Base-by-base conservation (phyloP, 2,329 filamentous ascomycete species). In the Neofusicoccum sp. region DNA sequence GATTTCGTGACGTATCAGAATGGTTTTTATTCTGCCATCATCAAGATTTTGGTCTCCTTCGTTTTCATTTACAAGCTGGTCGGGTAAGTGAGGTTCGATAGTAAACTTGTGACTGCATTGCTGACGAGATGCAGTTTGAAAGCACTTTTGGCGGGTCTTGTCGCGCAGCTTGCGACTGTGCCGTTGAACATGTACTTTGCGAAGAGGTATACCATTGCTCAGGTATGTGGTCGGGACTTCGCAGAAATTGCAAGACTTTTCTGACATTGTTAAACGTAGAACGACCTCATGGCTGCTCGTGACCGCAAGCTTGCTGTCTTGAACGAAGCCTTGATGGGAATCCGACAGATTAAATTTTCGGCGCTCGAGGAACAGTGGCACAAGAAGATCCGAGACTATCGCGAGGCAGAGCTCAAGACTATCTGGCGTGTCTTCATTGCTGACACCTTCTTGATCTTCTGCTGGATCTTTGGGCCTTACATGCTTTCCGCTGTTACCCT, bases 281-380 rank as follows among this genome's bases (percentile, higher is more conserved):
- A 89, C 60, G 77, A 80, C 53, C 73, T 93, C 53, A 93, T 93
- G 89, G 89, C 89, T 69, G 80, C 87, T 30, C 81, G 90, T 45
- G 90, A 93, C 71, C 80, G 85, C 59, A 93, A 93, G 73, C 82
- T 92, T 75, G 87, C 83, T 0, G 83, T 92, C 12, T 82, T 95
- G 31, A 89, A 89, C 1, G 90, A 95, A 72, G 89, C 88, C 0
- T 76, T 95, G 1, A 84, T 89, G 66, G 90, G 90, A 6, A 93
- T 93, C 64, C 84, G 89, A 1, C 90, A 95, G 72, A 91, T 95
- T 76, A 95, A 95, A 69, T 92, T 93, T 66, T 89, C 89, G 0
- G 90, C 90, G 1, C 75, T 91, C 1, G 90, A 93, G 71, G 76
- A 79, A 20, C 85, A 89, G 66, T 93, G 90, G 90, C 85, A 91